Percentiles rank a stretch among this genome's conserved stretches.
Evolutionary conservation across 2,329 filamentous ascomycete genomes (phyloP).

Genomic region (Didymellaceae sp.): DNA sequence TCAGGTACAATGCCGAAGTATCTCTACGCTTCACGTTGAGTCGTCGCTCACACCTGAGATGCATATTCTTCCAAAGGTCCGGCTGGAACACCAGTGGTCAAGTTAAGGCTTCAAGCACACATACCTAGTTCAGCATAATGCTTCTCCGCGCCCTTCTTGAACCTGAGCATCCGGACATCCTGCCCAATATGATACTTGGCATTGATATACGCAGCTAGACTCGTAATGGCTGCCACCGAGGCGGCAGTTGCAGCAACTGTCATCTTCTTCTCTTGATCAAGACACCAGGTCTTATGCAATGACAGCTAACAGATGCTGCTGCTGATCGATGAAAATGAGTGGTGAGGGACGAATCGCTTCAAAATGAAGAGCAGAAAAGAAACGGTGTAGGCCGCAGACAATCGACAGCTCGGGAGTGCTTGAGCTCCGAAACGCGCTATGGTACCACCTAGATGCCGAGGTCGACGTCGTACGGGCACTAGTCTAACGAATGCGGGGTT

Average conservation of each 20-base stretch:
- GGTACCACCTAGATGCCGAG: slow-evolving; percentile 34
- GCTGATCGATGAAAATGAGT: too few species aligned
- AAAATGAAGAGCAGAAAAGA: neutral
- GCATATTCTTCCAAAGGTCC: too few species aligned
- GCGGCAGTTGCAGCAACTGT: slow-evolving; percentile 31
- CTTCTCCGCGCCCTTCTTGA: slow-evolving; percentile 48
- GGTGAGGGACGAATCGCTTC: neutral
- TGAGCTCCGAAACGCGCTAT: slow-evolving; percentile 5
- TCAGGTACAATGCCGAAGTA: too few species aligned
- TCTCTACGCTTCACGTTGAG: too few species aligned
- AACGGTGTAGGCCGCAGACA: neutral
- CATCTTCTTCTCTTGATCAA: slow-evolving; percentile 24
- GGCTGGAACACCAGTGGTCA: too few species aligned
- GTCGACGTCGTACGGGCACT: slow-evolving; percentile 22
- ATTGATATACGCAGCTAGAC: slow-evolving; percentile 66
- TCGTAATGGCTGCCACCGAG: slow-evolving; percentile 39
- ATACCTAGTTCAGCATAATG: slow-evolving; percentile 38
- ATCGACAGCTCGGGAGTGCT: neutral
- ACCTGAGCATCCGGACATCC: slow-evolving; percentile 60
- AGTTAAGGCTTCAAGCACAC: too few species aligned
- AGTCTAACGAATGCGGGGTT: slow-evolving; percentile 26
- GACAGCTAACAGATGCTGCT: too few species aligned
- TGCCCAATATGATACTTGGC: slow-evolving; percentile 71
- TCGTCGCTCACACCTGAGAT: too few species aligned
- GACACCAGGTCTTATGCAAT: neutral